Base-by-base conservation (phyloP, 148 eudicot genomes). In the Dysphania ambrosioides region DNA sequence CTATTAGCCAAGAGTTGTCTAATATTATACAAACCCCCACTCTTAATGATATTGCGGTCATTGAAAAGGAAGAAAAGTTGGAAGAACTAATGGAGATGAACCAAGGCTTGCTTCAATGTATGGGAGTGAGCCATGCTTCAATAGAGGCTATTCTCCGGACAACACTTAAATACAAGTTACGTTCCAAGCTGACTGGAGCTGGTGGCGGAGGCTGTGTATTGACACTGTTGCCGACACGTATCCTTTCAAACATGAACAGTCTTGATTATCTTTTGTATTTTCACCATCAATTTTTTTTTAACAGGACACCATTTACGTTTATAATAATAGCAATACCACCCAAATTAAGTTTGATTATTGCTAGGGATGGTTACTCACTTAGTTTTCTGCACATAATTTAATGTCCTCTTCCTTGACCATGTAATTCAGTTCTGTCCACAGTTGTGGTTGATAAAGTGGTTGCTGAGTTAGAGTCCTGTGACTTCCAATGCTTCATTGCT, bases 191-290 rank as follows among this genome's bases (percentile, higher is more conserved):
- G 66, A 95, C 98, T 9, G 97, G 98, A 79, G 98, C 98, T 77
- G 98, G 98, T 77, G 98, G 98, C 12, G 98, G 98, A 59, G 98
- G 98, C 77, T 95, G 98, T 70, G 97, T 95, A 77, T 72, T 95
- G 66, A 95, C 98, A 26, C 85, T 95, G 32, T 66, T 92, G 79
- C 98, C 97, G 68, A 84, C 88, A 36, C 73, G 98, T 94, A 94
- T 94, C 98, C 98, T 75, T 76, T 51, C 32, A 30, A 42, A 72
- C 40, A 63, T 27, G n/a, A 38, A 27, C 34, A 24, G 19, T 72
- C 29, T 66, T 60, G 8, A 11, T 66, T 66, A 47, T 12, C 35
- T 0, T 15, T 0, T 3, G 30, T 61, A 4, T 10, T 63, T 64
- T n/a, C n/a, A n/a, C n/a, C n/a, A n/a, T n/a, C n/a, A n/a, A n/a